These are phyloP conservation scores for Dichotomocladium elegans DNA, from an alignment of 371 early-diverging fungal species.

Conservation along the genomic window DNA sequence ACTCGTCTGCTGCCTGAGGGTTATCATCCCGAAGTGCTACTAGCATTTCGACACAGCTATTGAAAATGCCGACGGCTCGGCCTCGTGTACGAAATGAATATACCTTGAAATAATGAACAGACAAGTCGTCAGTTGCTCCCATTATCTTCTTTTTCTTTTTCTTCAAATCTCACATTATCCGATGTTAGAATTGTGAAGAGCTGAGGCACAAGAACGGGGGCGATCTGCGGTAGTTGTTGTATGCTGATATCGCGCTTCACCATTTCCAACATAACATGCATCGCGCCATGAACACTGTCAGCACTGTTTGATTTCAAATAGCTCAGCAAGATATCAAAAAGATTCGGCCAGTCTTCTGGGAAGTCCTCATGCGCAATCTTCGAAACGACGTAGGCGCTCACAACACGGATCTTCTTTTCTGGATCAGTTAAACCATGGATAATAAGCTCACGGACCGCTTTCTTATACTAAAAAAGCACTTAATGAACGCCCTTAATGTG, in stretches of 20 bases:
- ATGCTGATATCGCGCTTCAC: constrained; percentile 84
- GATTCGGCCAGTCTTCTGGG: constrained; percentile 93
- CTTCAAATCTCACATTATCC: constrained; percentile 27
- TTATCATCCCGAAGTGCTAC: constrained; percentile 74
- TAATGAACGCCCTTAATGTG: too few species aligned
- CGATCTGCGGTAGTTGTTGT: constrained; percentile 77
- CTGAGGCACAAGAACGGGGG: constrained; percentile 79
- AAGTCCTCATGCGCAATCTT: constrained; percentile 90
- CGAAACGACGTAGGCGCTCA: constrained; percentile 78
- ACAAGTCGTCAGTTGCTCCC: not conserved
- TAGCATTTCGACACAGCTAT: constrained; percentile 80
- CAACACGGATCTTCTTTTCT: constrained; percentile 59
- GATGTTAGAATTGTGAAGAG: constrained; percentile 69
- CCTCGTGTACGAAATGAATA: constrained; percentile 72
- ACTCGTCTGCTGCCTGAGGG: constrained; percentile 62
- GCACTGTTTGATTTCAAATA: constrained; percentile 64
- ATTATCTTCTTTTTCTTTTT: not conserved
- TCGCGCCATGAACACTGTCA: constrained; percentile 80
- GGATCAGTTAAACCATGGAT: constrained; percentile 55
- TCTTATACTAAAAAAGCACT: constrained; percentile 36
- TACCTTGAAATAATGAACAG: constrained; percentile 16
- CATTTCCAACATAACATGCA: constrained; percentile 86
- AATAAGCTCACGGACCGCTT: constrained; percentile 46
- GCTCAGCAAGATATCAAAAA: constrained; percentile 74
- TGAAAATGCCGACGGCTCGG: constrained; percentile 77